These are phyloP conservation scores for Fusarium austroafricanum DNA, from an alignment of 2,329 filamentous ascomycete genomes.

Conservation along the genomic window DNA sequence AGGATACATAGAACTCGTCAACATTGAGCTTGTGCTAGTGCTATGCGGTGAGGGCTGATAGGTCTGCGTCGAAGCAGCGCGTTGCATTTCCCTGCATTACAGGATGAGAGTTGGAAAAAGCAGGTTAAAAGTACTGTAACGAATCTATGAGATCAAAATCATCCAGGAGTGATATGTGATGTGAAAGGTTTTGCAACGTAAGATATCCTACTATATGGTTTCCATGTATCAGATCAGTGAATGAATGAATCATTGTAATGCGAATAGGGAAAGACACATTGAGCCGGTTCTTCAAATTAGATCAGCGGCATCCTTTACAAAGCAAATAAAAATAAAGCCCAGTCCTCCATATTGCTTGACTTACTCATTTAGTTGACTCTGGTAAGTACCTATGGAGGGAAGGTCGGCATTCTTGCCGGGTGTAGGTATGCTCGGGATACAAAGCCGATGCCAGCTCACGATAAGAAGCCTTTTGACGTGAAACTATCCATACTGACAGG, in stretches of 20 bases:
- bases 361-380: background rate
- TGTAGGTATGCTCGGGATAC: background rate
- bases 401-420: constrained; percentile 12
- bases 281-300: too few relatives aligned
- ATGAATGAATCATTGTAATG: background rate
- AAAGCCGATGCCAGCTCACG: background rate
- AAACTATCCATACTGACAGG: too few relatives aligned
- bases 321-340: background rate
- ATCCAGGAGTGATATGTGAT: background rate
- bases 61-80: background rate
- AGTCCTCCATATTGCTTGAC: background rate
- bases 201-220: background rate
- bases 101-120: background rate
- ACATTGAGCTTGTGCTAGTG: constrained; percentile 31
- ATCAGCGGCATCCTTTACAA: background rate
- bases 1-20: constrained; percentile 49
- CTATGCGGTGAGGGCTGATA: constrained; percentile 29
- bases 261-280: background rate
- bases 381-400: background rate
- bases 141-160: constrained; percentile 10
- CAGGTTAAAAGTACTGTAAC: constrained; percentile 20
- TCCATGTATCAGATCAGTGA: background rate
- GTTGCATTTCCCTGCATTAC: background rate
- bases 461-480: background rate
- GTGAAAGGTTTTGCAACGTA: background rate